phyloP scores from a whole-genome alignment of 495 filamentous ascomycete genomes.

The Podospora pseudocomata region DNA sequence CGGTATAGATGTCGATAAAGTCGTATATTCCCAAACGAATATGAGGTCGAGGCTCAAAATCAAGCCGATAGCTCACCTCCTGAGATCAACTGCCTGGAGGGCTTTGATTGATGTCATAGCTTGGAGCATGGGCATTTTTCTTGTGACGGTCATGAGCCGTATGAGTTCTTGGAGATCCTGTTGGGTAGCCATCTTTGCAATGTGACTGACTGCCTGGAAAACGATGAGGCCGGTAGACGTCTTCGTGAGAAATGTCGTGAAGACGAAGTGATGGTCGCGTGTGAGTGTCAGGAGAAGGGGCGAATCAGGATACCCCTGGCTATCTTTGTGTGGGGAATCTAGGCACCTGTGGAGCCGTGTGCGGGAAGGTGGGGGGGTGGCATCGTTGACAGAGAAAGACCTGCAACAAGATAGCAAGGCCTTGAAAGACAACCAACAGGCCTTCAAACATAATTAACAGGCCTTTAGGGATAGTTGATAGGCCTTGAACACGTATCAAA shows the following conservation, averaged over 20 bases:
- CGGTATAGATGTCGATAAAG: too few relatives aligned
- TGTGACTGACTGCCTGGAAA: background rate
- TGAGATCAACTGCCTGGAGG: conserved; percentile 60
- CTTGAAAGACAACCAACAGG: too few relatives aligned
- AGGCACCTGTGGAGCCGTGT: conserved; percentile 7
- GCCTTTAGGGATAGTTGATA: too few relatives aligned
- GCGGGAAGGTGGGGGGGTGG: background rate
- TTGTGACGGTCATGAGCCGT: conserved; percentile 69
- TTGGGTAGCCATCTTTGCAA: conserved; percentile 45
- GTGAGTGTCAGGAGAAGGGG: conserved; percentile 2
- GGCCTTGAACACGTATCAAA: too few relatives aligned
- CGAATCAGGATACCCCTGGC: conserved; percentile 13
- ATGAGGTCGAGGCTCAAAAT: background rate
- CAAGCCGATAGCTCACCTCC: conserved; percentile 45
- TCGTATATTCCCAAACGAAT: background rate
- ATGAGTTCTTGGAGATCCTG: conserved; percentile 67
- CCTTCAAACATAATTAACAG: too few relatives aligned
- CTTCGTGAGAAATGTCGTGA: background rate
- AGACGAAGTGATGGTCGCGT: conserved; percentile 1
- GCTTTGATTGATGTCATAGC: conserved; percentile 67
- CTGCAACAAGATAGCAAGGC: too few relatives aligned
- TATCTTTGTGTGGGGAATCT: background rate
- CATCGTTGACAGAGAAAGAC: too few relatives aligned
- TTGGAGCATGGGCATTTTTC: conserved; percentile 64
- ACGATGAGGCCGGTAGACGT: background rate